phyloP scores from a whole-genome alignment of 257 asterid species.

The Primulina eburnea region DNA sequence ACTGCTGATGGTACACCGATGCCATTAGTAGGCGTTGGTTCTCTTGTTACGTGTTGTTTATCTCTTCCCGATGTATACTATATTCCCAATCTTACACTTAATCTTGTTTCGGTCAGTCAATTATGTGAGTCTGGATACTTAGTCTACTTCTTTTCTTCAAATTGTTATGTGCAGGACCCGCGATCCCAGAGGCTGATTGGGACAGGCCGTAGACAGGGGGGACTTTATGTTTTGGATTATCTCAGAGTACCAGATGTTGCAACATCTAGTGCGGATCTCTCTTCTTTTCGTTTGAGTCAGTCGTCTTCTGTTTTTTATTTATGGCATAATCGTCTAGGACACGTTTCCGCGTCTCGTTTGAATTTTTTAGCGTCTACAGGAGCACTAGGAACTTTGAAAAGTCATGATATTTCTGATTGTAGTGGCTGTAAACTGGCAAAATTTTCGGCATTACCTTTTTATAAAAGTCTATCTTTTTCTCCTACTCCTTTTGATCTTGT shows the following conservation, averaged over 20 bases:
- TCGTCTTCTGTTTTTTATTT: background rate
- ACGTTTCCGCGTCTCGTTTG: no score
- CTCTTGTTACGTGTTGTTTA: background rate
- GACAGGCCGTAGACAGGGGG: constrained; percentile 6
- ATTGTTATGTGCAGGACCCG: constrained; percentile 3
- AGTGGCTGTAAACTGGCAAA: no score
- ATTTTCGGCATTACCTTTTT: no score
- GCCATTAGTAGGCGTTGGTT: background rate
- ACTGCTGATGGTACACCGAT: background rate
- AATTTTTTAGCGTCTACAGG: no score
- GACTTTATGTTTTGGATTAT: constrained; percentile 12
- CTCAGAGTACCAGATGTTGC: background rate
- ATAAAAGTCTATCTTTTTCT: no score
- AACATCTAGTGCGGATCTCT: background rate
- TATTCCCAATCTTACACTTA: background rate
- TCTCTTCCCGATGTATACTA: background rate
- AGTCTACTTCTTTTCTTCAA: background rate
- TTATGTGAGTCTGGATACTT: background rate
- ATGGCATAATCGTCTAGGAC: background rate
- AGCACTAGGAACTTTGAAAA: background rate
- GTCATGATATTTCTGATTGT: background rate
- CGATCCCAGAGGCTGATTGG: constrained; percentile 3
- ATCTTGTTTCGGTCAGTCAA: background rate
- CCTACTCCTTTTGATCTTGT: no score
- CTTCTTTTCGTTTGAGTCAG: background rate